Base-by-base conservation (phyloP, 805 yeast genomes). In the Metschnikowia arizonensis region DNA sequence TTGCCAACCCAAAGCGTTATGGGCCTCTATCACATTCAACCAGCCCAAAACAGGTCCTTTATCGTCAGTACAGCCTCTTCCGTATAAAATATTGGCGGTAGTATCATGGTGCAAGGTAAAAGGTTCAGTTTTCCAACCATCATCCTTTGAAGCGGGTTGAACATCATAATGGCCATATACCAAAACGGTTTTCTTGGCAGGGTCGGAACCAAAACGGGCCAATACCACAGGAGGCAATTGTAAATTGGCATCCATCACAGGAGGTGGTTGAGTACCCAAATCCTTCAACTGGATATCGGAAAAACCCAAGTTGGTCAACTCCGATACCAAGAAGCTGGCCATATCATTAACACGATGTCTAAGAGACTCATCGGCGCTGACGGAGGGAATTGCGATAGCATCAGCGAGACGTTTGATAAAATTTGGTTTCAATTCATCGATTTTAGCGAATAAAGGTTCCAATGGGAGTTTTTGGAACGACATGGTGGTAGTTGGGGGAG, bases 31-130 rank as follows among this genome's bases (percentile, higher is more conserved):
- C 33, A 83, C 84, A 64, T 93, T 91, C 63, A 93, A 77, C 99
- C 99, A 93, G 44, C 96, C 97, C 57, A 90, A 74, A 36, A 93
- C 95, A 30, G 99, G 99, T 26, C 99, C 99, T 68, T 95, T 93
- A 64, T 93, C 99, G 63, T 93, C 99, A 33, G 97, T 86, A 17
- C 96, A 73, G 35, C 99, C 99, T 68, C 99, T 82, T 40, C 97
- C 99, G 58, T 78, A 81, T 59, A 93, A 73, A 52, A 84, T 76
- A 52, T 80, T 83, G 54, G 79, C 79, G 62, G 82, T 87, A 40
- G 73, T 69, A 53, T 71, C 74, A 53, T 65, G 67, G 50, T 78
- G 76, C 60, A 93, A 70, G 45, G 69, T 73, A 68, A 93, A 93
- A 8, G 99, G 99, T 51, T 90, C 96, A 34, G 93, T 79, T 58